A percentile compares a stretch with the other conserved stretches of the same genome.
Evolutionary conservation across 352 stramenopile species (phyloP).

Genomic region (Phytophthora fragariaefolia): DNA sequence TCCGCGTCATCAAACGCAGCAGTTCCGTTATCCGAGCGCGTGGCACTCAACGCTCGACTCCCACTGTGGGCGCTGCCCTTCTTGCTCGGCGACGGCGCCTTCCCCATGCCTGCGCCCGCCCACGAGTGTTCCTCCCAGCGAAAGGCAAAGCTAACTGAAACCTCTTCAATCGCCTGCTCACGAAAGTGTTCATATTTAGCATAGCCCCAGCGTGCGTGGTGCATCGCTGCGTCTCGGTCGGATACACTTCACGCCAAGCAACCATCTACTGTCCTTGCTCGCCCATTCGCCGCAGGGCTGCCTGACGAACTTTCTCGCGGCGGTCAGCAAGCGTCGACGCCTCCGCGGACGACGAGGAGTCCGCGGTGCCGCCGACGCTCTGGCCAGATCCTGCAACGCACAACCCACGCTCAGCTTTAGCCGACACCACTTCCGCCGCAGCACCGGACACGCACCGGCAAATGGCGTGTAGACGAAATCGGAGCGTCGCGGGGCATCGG

Average conservation of each 20-base stretch:
- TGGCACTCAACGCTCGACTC: conserved; percentile 13
- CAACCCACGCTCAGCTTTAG: neutral
- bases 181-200: conserved; percentile 40
- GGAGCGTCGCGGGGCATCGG: conserved; percentile 31
- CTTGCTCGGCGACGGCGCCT: conserved; percentile 43
- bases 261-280: conserved; percentile 28
- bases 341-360: conserved; percentile 31
- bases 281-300: conserved; percentile 61
- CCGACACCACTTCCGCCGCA: neutral
- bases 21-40: conserved; percentile 20
- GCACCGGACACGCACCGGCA: conserved; percentile 46
- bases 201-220: neutral
- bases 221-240: neutral
- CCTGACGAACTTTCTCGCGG: conserved; percentile 70
- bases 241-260: neutral
- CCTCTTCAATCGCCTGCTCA: conserved; percentile 22
- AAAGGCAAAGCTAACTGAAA: conserved; percentile 24
- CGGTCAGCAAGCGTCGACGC: conserved; percentile 52
- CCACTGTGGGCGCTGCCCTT: conserved; percentile 30
- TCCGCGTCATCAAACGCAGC: conserved; percentile 33
- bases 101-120: conserved; percentile 36
- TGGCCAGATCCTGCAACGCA: conserved; percentile 50
- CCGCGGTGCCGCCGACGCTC: conserved; percentile 32
- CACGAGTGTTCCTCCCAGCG: conserved; percentile 6
- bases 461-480: conserved; percentile 67